A percentile compares a stretch with the other conserved stretches of the same genome.
Evolutionary conservation across 495 filamentous ascomycete species (phyloP).

Genomic region (Aspergillus incahuasiensis): DNA sequence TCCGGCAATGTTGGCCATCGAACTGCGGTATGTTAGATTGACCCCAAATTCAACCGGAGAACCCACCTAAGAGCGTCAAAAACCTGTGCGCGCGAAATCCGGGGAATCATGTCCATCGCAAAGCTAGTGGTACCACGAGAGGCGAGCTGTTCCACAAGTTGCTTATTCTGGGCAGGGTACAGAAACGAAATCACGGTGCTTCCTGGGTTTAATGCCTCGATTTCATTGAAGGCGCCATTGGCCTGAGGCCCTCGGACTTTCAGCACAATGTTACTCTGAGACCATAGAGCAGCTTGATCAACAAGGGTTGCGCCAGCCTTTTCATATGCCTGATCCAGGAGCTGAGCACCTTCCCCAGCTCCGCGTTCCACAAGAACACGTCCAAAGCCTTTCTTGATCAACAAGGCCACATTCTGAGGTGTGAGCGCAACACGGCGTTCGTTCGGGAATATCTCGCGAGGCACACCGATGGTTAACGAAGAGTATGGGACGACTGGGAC

Average conservation of each 20-base stretch:
- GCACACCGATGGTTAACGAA: constrained; percentile 64
- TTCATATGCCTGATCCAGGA: constrained; percentile 66
- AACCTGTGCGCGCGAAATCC: constrained; percentile 74
- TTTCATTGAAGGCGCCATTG: constrained; percentile 50
- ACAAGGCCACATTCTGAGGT: constrained; percentile 68
- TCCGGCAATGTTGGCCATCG: constrained; percentile 84
- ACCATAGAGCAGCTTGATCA: constrained; percentile 58
- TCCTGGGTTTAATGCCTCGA: constrained; percentile 54
- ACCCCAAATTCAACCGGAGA: background rate
- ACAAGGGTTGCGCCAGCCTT: constrained; percentile 67
- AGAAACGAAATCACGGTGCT: constrained; percentile 70
- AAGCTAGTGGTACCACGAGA: constrained; percentile 61
- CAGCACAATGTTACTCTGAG: constrained; percentile 66
- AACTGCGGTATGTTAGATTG: constrained; percentile 32
- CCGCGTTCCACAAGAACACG: constrained; percentile 69
- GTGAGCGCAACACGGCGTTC: constrained; percentile 78
- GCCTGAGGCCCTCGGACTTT: constrained; percentile 69
- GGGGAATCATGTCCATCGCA: constrained; percentile 81
- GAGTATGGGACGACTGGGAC: constrained; percentile 62
- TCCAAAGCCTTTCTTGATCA: constrained; percentile 74
- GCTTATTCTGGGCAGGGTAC: constrained; percentile 67
- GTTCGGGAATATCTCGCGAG: constrained; percentile 62
- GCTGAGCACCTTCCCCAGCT: constrained; percentile 68
- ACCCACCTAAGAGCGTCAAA: constrained; percentile 65
- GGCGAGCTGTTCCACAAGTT: constrained; percentile 62